Evolutionary conservation across 306 rosid species (phyloP), one percentile per base, ranked within the genome.

Genomic region (Vicia villosa): DNA sequence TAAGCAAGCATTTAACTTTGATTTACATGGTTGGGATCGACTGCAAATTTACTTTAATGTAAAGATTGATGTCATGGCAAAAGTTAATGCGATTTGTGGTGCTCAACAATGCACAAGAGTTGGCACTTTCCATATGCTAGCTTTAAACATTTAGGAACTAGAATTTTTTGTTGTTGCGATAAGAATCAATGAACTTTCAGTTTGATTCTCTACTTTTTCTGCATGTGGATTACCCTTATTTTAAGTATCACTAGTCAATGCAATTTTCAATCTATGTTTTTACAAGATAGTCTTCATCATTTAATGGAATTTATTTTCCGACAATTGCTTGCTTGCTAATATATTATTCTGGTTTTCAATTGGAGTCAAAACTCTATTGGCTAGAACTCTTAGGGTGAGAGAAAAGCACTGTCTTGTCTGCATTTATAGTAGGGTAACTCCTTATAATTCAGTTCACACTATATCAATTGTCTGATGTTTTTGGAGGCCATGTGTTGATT

Each of bases 191-290:
- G 68, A 59, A 34, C 10, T 70, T 43, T 57, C 24, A 10, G 36
- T 47, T 38, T 11, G 4, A 21, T 16, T 46, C 34, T 77, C 41
- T 10, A 15, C 34, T 43, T 59, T 45, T 14, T 17, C 5, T 66
- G 69, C 66, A 16, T 66, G 42, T 32, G 43, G 52, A 46, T 60
- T n/a, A 14, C 30, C 36, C 74, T 58, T 72, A 56, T 64, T 47
- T 21, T 12, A 19, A 6, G 28, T 38, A 72, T 15, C 8, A 56
- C 55, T 34, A 46, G 21, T 57, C 19, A 67, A 66, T 24, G 7
- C 38, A 26, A 41, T 69, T 61, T 14, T 24, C 20, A 24, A 41
- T 41, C 68, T n/a, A 28, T 43, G 56, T 19, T 51, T 43, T 22
- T 20, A 41, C 37, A 50, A 66, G 12, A 30, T 47, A 57, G 17